phyloP scores from a whole-genome alignment of 2,329 filamentous ascomycete species.

The Hawksworthiomyces lignivorus region DNA sequence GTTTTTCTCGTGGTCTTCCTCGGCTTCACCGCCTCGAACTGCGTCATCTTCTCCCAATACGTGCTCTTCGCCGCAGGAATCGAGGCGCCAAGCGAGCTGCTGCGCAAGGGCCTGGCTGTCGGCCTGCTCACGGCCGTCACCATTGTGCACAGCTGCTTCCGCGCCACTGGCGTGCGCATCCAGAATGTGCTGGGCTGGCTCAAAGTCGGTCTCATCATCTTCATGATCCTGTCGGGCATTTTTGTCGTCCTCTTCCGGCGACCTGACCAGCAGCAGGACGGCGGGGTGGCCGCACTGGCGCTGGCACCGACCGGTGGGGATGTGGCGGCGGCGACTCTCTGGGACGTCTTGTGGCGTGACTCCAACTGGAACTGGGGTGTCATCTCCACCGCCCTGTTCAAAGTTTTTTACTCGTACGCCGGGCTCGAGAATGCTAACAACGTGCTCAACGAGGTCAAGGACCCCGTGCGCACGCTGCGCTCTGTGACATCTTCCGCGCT shows the following conservation, averaged over 20 bases:
- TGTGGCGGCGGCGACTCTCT: conserved; percentile 20
- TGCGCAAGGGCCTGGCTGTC: conserved; percentile 49
- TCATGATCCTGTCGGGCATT: conserved; percentile 54
- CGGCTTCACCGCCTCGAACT: conserved; percentile 62
- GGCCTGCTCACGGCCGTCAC: conserved; percentile 50
- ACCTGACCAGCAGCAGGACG: conserved; percentile 14
- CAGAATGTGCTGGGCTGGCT: conserved; percentile 57
- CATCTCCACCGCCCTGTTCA: conserved; percentile 55
- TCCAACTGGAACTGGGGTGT: conserved; percentile 63
- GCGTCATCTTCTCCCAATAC: conserved; percentile 62
- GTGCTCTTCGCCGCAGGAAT: conserved; percentile 49
- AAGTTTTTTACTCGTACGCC: conserved; percentile 50
- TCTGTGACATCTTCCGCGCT: conserved; percentile 42
- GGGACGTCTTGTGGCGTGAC: conserved; percentile 52
- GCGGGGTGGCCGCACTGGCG: conserved; percentile 8
- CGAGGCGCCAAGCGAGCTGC: conserved; percentile 35
- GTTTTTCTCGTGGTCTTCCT: conserved; percentile 56
- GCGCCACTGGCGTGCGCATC: conserved; percentile 48
- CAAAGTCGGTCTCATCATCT: conserved; percentile 51
- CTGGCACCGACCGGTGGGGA: not conserved
- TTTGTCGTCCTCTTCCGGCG: conserved; percentile 46
- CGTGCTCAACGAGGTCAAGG: conserved; percentile 53
- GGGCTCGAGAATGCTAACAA: conserved; percentile 54
- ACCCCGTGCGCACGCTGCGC: conserved; percentile 48
- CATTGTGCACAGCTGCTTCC: conserved; percentile 50